Base-by-base conservation (phyloP, 2,329 filamentous ascomycete genomes). In the Fusarium sp. region DNA sequence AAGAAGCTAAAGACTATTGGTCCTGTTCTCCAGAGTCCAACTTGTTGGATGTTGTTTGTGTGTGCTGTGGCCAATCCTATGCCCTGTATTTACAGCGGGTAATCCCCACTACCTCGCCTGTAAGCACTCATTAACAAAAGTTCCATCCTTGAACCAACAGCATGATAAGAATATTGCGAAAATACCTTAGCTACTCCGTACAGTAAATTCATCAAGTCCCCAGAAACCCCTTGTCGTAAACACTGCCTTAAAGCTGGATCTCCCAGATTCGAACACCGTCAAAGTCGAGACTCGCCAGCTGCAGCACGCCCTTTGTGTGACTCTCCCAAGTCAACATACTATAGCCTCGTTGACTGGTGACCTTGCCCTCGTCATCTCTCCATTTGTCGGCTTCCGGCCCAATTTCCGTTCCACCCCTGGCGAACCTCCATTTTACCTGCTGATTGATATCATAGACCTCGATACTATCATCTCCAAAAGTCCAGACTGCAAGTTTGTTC, bases 261-360 rank as follows among this genome's bases (percentile, higher is more conserved):
- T 23, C 51, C 65, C 65, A 68, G 9, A 68, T 14, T 1, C 65
- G 65, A n/a, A 65, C 33, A 13, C 46, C 46, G 19, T 68, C 65
- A 43, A 44, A 68, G 1, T 68, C 60, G 5, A 68, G n/a, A 23
- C 59, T 47, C 1, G 54, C 23, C 23, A 68, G 43, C 6, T 35
- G 15, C 6, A 68, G n/a, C 3, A 49, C 17, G 3, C 43, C 23
- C 8, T 46, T 60, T 3, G 9, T 23, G 17, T 5, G 20, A 37
- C 56, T 23, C 19, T 68, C 65, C 65, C 61, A 65, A 6, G 22
- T 55, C 7, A 68, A 4, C 60, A 68, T 68, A 10, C 30, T 41
- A n/a, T 23, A 13, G 0, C 65, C 46, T 1, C 20, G 37, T 17
- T 30, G 14, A 7, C 60, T 68, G 2, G 65, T 65, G 2, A 53